Percentiles rank a stretch among this genome's conserved stretches.
Conservation (phyloP, 768 basidiomycete genomes). For the Leccinellum albellum region DNA sequence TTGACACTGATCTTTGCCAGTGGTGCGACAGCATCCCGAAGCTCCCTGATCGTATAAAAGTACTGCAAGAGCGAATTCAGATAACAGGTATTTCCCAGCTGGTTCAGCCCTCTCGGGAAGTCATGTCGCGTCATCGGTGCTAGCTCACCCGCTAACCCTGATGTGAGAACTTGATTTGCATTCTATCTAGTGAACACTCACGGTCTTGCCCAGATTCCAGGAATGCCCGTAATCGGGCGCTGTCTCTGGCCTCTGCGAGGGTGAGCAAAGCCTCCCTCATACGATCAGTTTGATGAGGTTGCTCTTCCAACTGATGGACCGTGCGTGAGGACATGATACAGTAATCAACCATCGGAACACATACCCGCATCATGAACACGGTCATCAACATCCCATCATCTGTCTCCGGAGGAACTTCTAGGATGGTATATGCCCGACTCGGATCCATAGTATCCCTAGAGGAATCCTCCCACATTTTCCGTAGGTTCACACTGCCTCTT, state of each 20-base stretch:
- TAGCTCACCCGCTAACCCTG: conserved; percentile 60
- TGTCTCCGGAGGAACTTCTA: conserved; percentile 67
- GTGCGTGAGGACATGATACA: conserved; percentile 6
- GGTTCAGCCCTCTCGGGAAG: conserved; percentile 81
- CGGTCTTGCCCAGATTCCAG: conserved; percentile 68
- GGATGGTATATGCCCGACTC: conserved; percentile 63
- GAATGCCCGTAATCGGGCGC: conserved; percentile 64
- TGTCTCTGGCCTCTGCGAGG: conserved; percentile 73
- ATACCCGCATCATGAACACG: conserved; percentile 67
- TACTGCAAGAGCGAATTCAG: conserved; percentile 79
- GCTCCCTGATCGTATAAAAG: conserved; percentile 92
- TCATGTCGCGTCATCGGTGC: conserved; percentile 51
- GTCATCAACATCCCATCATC: conserved; percentile 78
- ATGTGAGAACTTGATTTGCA: conserved; percentile 2
- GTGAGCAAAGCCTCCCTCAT: conserved; percentile 70
- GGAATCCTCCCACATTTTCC: conserved; percentile 49
- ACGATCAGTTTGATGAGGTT: conserved; percentile 59
- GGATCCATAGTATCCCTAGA: conserved; percentile 61
- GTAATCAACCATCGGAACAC: conserved; percentile 15
- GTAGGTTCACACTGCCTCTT: conserved; percentile 48
- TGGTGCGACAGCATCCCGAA: conserved; percentile 69
- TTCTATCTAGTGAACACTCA: conserved; percentile 40
- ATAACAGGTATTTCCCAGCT: conserved; percentile 87
- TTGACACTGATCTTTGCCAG: conserved; percentile 55
- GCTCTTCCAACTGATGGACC: conserved; percentile 59